Evolutionary conservation across 257 asterid species (phyloP).

Genomic region (Fraxinus quadrangulata): DNA sequence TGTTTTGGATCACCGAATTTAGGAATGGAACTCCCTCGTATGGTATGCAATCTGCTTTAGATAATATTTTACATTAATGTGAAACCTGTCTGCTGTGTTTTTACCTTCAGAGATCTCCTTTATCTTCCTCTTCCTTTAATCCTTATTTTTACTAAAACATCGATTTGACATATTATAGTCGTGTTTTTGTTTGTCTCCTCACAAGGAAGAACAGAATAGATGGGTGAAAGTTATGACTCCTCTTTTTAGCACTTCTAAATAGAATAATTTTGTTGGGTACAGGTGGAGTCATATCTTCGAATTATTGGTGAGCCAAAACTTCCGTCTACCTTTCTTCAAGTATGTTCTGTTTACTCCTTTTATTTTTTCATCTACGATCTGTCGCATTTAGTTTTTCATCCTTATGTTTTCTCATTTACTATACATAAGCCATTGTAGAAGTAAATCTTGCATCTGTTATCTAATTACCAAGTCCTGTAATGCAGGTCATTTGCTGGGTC

Average conservation of each 20-base stretch:
- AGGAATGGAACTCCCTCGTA: background rate
- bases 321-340: slow-evolving; percentile 94
- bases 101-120: background rate
- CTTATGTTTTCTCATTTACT: background rate
- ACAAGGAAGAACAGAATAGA: background rate
- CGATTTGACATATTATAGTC: background rate
- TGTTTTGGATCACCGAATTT: background rate
- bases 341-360: slow-evolving; percentile 36
- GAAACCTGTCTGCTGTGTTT: background rate
- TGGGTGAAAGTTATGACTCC: slow-evolving; percentile 13
- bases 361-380: background rate
- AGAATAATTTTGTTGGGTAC: slow-evolving; percentile 34
- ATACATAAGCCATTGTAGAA: slow-evolving; percentile 29
- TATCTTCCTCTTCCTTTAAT: background rate
- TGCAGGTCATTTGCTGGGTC: slow-evolving; percentile 97
- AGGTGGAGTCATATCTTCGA: slow-evolving; percentile 93
- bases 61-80: background rate
- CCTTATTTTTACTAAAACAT: background rate
- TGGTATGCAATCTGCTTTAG: background rate
- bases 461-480: slow-evolving; percentile 26
- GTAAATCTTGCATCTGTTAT: slow-evolving; percentile 17
- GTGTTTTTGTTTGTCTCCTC: background rate
- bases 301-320: slow-evolving; percentile 93
- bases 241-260: slow-evolving; percentile 24
- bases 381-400: background rate